A percentile compares a stretch with the other conserved stretches of the same genome.
Conservation (phyloP, 148 eudicot genomes). For the Simmondsia chinensis region DNA sequence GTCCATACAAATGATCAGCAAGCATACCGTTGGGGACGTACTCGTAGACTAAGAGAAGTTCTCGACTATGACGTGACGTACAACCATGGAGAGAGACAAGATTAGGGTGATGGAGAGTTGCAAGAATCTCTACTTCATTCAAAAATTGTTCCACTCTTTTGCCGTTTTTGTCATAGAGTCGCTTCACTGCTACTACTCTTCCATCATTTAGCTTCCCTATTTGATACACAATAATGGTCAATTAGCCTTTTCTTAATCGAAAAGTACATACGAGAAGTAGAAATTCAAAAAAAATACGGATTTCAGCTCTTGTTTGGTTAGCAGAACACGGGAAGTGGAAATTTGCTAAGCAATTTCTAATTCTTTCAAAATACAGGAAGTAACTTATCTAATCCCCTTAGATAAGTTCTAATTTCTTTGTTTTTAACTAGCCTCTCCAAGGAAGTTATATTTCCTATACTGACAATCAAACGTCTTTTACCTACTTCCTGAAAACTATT, state of each 20-base stretch:
- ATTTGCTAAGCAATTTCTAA: no score
- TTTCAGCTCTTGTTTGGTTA: no score
- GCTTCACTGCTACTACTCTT: constrained; percentile 55
- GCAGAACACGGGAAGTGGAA: no score
- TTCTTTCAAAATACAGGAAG: no score
- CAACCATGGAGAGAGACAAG: constrained; percentile 50
- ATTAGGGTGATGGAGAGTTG: constrained; percentile 32
- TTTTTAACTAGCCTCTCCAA: no score
- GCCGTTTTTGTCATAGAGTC: constrained; percentile 36
- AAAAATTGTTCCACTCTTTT: constrained; percentile 29
- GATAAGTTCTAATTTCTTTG: no score
- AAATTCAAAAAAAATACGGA: not conserved
- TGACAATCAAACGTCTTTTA: no score
- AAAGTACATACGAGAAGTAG: not conserved
- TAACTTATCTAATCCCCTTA: no score
- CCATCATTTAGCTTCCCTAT: constrained; percentile 44
- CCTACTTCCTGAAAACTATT: no score
- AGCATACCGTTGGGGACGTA: constrained; percentile 47
- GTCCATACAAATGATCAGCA: constrained; percentile 45
- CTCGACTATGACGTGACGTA: constrained; percentile 37
- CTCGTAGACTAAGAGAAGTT: constrained; percentile 50
- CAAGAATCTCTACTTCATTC: constrained; percentile 42
- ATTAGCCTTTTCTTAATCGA: no score
- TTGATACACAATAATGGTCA: not conserved
- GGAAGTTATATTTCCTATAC: no score